Evolutionary conservation across 805 yeast genomes (phyloP), one percentile per base, ranked within the genome.

Genomic region (Schizosaccharomyces cryophilus): DNA sequence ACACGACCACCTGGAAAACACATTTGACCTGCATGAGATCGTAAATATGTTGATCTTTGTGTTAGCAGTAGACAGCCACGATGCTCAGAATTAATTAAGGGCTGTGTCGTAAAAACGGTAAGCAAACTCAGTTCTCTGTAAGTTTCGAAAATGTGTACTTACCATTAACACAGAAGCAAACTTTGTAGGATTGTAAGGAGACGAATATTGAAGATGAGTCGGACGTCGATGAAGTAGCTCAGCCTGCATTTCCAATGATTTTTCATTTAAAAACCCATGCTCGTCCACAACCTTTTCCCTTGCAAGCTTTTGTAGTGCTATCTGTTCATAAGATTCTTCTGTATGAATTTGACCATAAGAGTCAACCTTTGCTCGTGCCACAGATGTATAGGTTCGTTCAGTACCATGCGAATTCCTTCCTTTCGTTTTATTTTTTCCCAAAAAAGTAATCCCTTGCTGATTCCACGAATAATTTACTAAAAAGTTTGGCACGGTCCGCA

Each of bases 1-100:
- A 29, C 56, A 3, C 35, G 30, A 5, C 56, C 56, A 29, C 56
- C 56, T 6, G 56, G 56, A 24, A 51, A 51, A 29, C 56, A 51
- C 56, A 51, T 51, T 51, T 51, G 56, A 24, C 56, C 56, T 19
- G 56, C 56, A 51, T 51, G 56, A 51, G 56, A 24, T 17, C 35
- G 56, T 29, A 51, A 51, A 29, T 29, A 17, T 9, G 56, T 11
- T 7, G 56, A 51, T 19, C 56, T 21, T n/a, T 6, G 56, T 4
- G 56, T 51, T 17, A 51, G 11, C n/a, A 51, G 4, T 21, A 51
- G 19, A 51, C 30, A 21, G 17, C 31, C 56, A 1, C 56, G 30
- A 19, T 51, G 35, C 30, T 21, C 30, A 6, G 13, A 24, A 15
- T 51, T 51, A 24, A 51, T 29, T 51, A 51, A 13, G 24, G 56